Evolutionary conservation across 2,329 filamentous ascomycete genomes (phyloP).

Genomic region (Trichoderma simmonsii): DNA sequence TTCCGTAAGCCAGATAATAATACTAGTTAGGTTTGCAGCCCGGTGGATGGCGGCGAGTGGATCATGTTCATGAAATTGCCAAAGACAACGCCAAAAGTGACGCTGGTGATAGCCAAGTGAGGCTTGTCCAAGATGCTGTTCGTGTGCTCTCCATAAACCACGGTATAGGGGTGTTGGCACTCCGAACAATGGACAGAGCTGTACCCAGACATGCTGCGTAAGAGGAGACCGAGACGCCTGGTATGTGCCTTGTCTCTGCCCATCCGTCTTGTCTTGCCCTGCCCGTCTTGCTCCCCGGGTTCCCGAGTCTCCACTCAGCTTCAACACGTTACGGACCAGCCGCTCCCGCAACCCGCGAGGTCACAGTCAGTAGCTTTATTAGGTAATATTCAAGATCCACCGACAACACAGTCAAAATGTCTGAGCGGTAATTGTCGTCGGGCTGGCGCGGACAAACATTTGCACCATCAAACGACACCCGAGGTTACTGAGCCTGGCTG

Average conservation of each 20-base stretch:
- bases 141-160: neutral
- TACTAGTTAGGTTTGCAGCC: neutral
- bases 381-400: constrained; percentile 1
- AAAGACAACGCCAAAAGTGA: neutral
- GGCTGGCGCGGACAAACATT: neutral
- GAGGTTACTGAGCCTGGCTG: neutral
- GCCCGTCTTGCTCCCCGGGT: neutral
- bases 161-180: neutral
- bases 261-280: neutral
- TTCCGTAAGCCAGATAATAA: neutral
- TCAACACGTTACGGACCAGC: constrained; percentile 1
- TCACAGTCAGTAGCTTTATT: neutral
- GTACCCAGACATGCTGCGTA: neutral
- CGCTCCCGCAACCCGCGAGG: constrained; percentile 1
- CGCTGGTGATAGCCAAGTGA: neutral
- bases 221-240: neutral
- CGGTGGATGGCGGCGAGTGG: neutral
- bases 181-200: neutral
- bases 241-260: neutral
- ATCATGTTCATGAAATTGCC: neutral
- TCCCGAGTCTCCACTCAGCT: neutral
- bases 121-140: neutral
- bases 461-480: neutral
- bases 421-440: constrained; percentile 4
- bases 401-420: neutral